These are phyloP conservation scores for Colletotrichum horii DNA, from an alignment of 2,329 filamentous ascomycete genomes.

Conservation along the genomic window DNA sequence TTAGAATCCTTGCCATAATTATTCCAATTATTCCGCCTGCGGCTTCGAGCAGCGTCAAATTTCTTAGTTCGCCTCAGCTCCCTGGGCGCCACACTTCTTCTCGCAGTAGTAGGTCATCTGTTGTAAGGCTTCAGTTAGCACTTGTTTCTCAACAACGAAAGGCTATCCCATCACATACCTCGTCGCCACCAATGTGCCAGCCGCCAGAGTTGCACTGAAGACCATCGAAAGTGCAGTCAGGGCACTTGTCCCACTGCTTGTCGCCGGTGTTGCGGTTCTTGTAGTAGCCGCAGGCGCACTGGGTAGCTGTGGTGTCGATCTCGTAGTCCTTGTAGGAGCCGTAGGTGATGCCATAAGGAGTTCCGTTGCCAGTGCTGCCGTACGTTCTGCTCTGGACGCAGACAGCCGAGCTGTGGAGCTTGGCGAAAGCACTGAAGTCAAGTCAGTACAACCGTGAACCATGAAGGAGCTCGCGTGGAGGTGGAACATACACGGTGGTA, in stretches of 20 bases:
- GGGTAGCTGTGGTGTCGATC: constrained; percentile 2
- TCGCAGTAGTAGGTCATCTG: constrained; percentile 24
- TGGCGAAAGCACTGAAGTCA: background rate
- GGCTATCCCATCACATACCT: background rate
- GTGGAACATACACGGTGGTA: background rate
- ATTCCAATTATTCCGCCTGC: background rate
- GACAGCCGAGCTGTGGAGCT: constrained; percentile 2
- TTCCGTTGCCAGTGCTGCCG: constrained; percentile 3
- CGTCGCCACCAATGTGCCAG: constrained; percentile 23
- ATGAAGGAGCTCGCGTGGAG: background rate
- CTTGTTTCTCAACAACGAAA: background rate
- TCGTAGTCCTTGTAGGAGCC: constrained; percentile 8
- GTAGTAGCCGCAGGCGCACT: constrained; percentile 19
- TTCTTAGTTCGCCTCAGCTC: constrained; percentile 16
- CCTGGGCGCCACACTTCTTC: constrained; percentile 22
- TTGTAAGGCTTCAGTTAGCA: background rate
- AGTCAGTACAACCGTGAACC: background rate
- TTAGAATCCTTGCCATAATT: background rate
- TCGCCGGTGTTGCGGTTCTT: constrained; percentile 22
- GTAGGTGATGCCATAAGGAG: constrained; percentile 3
- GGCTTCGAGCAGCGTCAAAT: background rate
- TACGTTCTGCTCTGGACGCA: background rate
- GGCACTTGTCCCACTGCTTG: constrained; percentile 23
- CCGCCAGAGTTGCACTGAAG: constrained; percentile 11
- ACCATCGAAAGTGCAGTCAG: constrained; percentile 19